phyloP scores from a whole-genome alignment of 208 protist species.

The Trypanosoma caninum region DNA sequence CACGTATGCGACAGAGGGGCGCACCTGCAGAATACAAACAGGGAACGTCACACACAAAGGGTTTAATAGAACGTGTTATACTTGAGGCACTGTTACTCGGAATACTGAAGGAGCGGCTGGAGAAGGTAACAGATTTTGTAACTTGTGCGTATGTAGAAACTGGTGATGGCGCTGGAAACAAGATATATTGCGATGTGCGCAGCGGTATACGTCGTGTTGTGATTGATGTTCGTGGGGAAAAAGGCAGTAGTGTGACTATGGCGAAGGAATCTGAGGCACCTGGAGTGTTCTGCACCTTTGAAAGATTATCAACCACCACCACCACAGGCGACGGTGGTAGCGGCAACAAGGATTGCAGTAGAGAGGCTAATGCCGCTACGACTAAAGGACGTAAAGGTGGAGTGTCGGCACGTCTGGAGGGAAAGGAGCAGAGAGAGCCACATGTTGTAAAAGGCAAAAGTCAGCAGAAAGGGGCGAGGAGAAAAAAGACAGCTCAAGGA shows the following conservation, averaged over 20 bases:
- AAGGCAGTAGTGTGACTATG: neutral
- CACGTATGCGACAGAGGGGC: constrained; percentile 68
- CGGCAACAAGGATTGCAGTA: no score
- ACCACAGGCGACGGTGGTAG: no score
- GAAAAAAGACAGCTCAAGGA: neutral
- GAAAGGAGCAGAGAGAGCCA: neutral
- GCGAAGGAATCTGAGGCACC: neutral
- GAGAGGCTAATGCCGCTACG: neutral
- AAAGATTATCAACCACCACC: no score
- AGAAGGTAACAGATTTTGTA: constrained; percentile 66
- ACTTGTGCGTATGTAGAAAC: constrained; percentile 66
- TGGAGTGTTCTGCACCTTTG: no score
- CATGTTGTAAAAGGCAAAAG: neutral
- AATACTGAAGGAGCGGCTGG: constrained; percentile 70
- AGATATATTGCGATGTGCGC: constrained; percentile 40
- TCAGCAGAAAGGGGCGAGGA: neutral
- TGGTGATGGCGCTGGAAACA: constrained; percentile 36
- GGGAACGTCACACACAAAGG: constrained; percentile 42
- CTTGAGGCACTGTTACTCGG: constrained; percentile 63
- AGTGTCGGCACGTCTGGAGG: neutral
- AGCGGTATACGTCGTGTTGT: constrained; percentile 24
- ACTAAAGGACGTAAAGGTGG: neutral
- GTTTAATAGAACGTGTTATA: constrained; percentile 64
- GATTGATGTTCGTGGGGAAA: constrained; percentile 43
- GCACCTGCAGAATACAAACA: constrained; percentile 80